Percentiles rank a stretch among this genome's conserved stretches.
phyloP scores from a whole-genome alignment of 495 filamentous ascomycete genomes.

The Annulohypoxylon maeteangense region DNA sequence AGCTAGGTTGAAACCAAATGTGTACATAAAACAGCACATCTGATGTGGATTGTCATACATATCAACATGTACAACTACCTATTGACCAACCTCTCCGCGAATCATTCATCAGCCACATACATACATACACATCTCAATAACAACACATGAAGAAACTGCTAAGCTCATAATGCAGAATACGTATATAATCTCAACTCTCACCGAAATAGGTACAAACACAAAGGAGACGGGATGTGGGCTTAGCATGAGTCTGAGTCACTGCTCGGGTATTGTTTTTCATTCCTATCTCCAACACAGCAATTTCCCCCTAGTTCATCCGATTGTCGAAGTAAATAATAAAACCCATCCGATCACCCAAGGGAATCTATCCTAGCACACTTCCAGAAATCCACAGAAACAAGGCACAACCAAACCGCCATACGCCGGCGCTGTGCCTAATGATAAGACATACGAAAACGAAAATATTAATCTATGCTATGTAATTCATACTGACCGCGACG shows the following conservation, averaged over 20 bases:
- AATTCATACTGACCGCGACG: constrained; percentile 18
- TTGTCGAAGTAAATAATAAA: constrained; percentile 11
- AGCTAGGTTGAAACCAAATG: constrained; percentile 9
- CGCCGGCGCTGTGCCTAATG: constrained; percentile 38
- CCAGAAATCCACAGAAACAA: background rate
- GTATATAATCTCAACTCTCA: background rate
- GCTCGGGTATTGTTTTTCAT: constrained; percentile 17
- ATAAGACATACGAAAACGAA: background rate
- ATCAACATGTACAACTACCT: constrained; percentile 10
- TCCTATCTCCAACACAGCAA: constrained; percentile 19
- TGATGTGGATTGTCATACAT: background rate
- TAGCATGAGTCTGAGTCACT: background rate
- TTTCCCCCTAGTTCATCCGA: constrained; percentile 10
- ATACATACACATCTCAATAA: no score
- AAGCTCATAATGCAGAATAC: background rate
- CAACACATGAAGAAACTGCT: background rate
- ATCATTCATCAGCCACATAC: no score
- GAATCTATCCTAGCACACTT: constrained; percentile 23
- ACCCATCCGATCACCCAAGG: background rate
- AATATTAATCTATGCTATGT: constrained; percentile 24
- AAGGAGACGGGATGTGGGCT: background rate
- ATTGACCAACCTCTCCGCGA: background rate
- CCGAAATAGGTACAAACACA: background rate
- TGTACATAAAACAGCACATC: constrained; percentile 24
- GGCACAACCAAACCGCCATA: constrained; percentile 10